Base-by-base conservation (phyloP, 495 filamentous ascomycete species). In the Penicillium flavigenum region DNA sequence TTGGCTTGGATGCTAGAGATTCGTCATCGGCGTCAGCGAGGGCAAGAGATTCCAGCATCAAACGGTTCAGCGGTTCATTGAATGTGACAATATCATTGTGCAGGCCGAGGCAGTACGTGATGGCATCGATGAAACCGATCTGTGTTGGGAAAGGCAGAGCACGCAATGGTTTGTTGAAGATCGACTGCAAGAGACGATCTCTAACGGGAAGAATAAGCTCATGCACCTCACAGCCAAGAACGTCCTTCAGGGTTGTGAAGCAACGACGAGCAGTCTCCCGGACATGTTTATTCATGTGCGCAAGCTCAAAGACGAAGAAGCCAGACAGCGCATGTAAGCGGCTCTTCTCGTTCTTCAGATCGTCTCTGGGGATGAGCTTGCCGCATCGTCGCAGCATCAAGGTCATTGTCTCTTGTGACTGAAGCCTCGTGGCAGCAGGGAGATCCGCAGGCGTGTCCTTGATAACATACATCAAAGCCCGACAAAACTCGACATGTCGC, bases 61-160 rank as follows among this genome's bases (percentile, higher is more conserved):
- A 76, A 4, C 95, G 83, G 62, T 91, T 95, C 22, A 97, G 82
- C 56, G 90, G 82, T 44, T 97, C 92, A 63, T 96, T 92, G 68
- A 97, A 96, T 14, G 86, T 81, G 20, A 98, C 81, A 51, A 97
- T 91, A 52, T 92, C 87, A 43, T 88, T 84, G 61, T 93, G 89
- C 27, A 98, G 77, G 26, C 86, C 84, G 72, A 99, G 80, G 70
- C 91, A 95, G 70, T 92, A 98, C 0, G 90, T 94, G 61, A 99
- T 91, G 6, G 92, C 95, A 70, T 98, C 94, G 61, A 99, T 96
- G 68, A 93, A 98, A 10, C 94, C 95, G 65, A 99, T 98, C 70
- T 99, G 95, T 2, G 86, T 89, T 4, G 88, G 79, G 66, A 97
- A 97, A 2, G 93, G 92, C 51, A 99, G 73, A 3, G 95, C 95